Evolutionary conservation across 2,329 filamentous ascomycete species (phyloP), one percentile per base, ranked within the genome.

Genomic region (Cercospora sp.): DNA sequence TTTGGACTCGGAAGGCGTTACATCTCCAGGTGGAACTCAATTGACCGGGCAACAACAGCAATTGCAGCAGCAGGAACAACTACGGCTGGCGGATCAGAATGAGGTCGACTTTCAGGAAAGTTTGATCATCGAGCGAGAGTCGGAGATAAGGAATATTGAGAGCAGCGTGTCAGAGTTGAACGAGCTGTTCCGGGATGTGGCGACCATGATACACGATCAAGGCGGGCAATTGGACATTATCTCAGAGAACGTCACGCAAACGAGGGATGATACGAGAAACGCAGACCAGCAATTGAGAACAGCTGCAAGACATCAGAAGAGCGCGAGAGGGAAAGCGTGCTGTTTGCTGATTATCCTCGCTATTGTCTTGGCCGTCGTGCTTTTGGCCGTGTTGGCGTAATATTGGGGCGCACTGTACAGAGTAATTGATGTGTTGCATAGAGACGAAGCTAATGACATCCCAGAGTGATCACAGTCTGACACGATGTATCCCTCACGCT

Each of bases 81-180:
- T 91, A 12, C 91, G 92, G 65, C 85, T 98, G 8, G 95, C 94
- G 1, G 87, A 92, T 30, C 95, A 99, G 79, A 90, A 93, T 74
- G 96, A 99, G 77, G 95, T 99, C 53, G 94, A 99, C 78, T 99
- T 97, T 82, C 95, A 99, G 78, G 95, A 99, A 74, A 90, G 91
- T 16, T 84, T 99, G 67, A 99, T 99, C 77, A 90, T 96, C 69
- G 94, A 99, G 84, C 93, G 96, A 64, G 95, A 99, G 80, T 89
- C 93, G 66, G 95, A 99, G 83, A 99, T 99, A 73, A 90, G 94
- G 70, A 96, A 96, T 78, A 99, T 99, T 75, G 95, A 98, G 82
- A 94, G 97, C 80, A 93, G 92, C 65, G 95, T 99, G 6, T 91
- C 91, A 65, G 95, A 99, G 76, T 83, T 99, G 70, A 99, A 99